Percentiles rank a stretch among this genome's conserved stretches.
phyloP scores from a whole-genome alignment of 2,329 filamentous ascomycete genomes.

The Colletotrichum coccodes region DNA sequence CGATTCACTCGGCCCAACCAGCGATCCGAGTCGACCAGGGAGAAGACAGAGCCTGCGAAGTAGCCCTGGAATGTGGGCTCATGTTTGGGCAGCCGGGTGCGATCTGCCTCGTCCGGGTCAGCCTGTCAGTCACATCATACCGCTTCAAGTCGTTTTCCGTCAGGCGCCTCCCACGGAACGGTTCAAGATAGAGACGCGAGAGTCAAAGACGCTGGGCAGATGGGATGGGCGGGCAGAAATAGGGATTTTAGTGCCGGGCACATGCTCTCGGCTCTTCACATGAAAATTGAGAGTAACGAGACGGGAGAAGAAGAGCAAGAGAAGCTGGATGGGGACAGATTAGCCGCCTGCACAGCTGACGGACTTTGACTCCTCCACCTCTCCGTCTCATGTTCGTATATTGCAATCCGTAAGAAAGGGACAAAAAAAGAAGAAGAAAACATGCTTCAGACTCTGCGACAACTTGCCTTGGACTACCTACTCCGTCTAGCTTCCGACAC shows the following conservation, averaged over 20 bases:
- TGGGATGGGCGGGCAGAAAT: slow-evolving; percentile 18
- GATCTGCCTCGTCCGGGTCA: not conserved
- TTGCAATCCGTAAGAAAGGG: too few relatives aligned
- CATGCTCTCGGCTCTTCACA: not conserved
- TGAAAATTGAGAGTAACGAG: not conserved
- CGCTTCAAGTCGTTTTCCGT: not conserved
- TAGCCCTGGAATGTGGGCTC: slow-evolving; percentile 20
- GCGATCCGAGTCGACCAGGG: too few relatives aligned
- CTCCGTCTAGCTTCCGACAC: too few relatives aligned
- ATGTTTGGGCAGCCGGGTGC: not conserved
- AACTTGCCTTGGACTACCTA: too few relatives aligned
- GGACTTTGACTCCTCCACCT: not conserved
- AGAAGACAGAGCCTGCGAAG: not conserved
- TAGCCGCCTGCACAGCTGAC: not conserved
- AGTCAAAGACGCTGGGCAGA: slow-evolving; percentile 3
- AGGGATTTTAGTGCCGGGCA: not conserved
- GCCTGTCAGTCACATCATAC: not conserved
- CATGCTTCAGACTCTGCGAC: not conserved
- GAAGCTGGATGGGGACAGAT: too few relatives aligned
- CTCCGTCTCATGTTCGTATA: not conserved
- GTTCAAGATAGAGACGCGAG: not conserved
- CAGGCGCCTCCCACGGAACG: not conserved
- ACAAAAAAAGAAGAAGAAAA: too few relatives aligned
- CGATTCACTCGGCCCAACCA: not conserved
- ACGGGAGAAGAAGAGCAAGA: not conserved